Conservation (phyloP, 352 stramenopile genomes). For the Globisporangium orthogonon region DNA sequence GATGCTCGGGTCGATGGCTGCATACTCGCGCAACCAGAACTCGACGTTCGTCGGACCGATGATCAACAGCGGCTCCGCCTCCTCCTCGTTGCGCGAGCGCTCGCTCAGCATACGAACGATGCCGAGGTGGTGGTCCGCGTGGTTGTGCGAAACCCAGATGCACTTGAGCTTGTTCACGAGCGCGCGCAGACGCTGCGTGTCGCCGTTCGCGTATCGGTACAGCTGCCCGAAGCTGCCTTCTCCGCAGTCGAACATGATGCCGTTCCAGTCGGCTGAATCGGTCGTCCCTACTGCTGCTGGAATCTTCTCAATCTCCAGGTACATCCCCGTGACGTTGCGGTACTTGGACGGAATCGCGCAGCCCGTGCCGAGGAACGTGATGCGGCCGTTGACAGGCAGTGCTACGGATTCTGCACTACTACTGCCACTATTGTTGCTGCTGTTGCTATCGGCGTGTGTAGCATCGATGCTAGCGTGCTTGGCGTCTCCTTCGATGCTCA, state of each 20-base stretch:
- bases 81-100: conserved; percentile 36
- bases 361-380: conserved; percentile 96
- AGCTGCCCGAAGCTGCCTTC: conserved; percentile 95
- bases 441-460: not conserved
- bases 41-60: conserved; percentile 89
- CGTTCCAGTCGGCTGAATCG: conserved; percentile 17
- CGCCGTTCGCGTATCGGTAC: conserved; percentile 44
- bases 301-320: conserved; percentile 56
- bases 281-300: not conserved
- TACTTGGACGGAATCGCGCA: conserved; percentile 98
- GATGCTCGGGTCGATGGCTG: conserved; percentile 66
- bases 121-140: conserved; percentile 97
- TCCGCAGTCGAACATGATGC: conserved; percentile 94
- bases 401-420: not conserved
- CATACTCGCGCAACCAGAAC: conserved; percentile 92
- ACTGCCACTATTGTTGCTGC: not conserved
- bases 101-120: conserved; percentile 87
- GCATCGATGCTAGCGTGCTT: not conserved
- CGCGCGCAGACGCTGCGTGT: conserved; percentile 28
- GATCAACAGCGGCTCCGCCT: conserved; percentile 76
- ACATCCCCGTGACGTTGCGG: conserved; percentile 96
- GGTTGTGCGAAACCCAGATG: conserved; percentile 97
- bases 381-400: conserved; percentile 18
- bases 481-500: no score
- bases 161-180: conserved; percentile 80